A percentile compares a stretch with the other conserved stretches of the same genome.
Conservation (phyloP, 371 early-diverging fungal genomes). For the Rhizopus microsporus region DNA sequence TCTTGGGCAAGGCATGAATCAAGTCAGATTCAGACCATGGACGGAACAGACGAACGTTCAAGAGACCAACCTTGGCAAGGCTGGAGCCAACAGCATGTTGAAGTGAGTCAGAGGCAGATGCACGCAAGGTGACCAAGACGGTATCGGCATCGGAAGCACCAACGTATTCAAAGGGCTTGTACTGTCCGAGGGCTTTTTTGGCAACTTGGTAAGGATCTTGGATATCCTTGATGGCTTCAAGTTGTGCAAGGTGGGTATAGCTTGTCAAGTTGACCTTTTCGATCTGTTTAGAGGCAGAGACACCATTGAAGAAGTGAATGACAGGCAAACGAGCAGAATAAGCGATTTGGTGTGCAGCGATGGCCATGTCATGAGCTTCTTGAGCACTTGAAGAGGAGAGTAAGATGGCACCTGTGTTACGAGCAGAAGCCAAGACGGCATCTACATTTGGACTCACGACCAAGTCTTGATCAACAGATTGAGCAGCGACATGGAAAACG, state of each 20-base stretch:
- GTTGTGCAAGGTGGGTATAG: conserved; percentile 45
- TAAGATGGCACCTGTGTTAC: conserved; percentile 67
- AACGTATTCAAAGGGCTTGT: conserved; percentile 79
- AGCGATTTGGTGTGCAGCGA: conserved; percentile 70
- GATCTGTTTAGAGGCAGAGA: conserved; percentile 49
- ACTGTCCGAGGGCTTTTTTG: conserved; percentile 53
- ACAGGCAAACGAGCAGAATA: conserved; percentile 62
- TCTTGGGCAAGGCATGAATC: conserved; percentile 62
- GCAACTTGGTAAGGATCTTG: conserved; percentile 44
- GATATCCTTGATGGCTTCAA: conserved; percentile 13
- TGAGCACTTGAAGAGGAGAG: conserved; percentile 73
- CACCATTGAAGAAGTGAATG: conserved; percentile 77
- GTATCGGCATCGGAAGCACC: conserved; percentile 73
- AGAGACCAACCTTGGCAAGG: conserved; percentile 57
- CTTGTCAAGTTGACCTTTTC: conserved; percentile 51
- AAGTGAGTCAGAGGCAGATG: conserved; percentile 41
- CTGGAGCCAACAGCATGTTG: conserved; percentile 43
- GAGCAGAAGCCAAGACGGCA: conserved; percentile 62
- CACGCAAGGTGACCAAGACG: conserved; percentile 75
- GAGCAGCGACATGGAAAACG: conserved; percentile 83
- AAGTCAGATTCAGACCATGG: conserved; percentile 82
- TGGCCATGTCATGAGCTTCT: conserved; percentile 79
- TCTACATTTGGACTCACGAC: conserved; percentile 60
- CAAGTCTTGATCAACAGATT: conserved; percentile 62
- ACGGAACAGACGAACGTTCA: conserved; percentile 75